Evolutionary conservation across 2,329 filamentous ascomycete genomes (phyloP), one percentile per base, ranked within the genome.

Genomic region (Diaporthe destruens): DNA sequence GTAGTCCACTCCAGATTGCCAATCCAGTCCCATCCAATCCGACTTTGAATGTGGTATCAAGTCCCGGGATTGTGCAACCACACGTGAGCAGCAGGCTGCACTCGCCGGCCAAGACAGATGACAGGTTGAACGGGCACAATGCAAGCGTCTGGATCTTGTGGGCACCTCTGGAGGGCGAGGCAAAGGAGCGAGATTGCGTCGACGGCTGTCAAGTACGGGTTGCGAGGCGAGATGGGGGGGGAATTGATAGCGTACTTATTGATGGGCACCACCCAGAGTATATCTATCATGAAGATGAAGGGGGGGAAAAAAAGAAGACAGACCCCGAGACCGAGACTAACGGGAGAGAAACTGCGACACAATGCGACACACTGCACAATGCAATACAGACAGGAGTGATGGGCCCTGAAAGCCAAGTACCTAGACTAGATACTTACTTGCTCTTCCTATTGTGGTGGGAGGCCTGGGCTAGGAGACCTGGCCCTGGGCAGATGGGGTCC

Each of bases 221-320:
- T 44, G 59, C 51, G 59, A 65, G 29, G 44, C 42, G 59, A 51
- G 23, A 18, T 36, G 16, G 42, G 59, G 42, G 42, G 44, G 23
- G 25, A 18, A 18, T 18, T 18, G 23, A 49, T 34, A 44, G 32
- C 34, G 20, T 57, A 42, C 39, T 32, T 57, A 16, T 36, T 51
- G 59, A 65, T 51, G 59, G 59, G 44, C 34, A 36, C 29, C 34
- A 36, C 29, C 42, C 59, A 49, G 34, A 65, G 59, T 65, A 65
- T 65, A 65, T 65, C 59, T 65, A 65, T 51, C 44, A 51, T 44
- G 23, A 51, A 49, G 29, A 18, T 49, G 29, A 29, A 29, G 29
- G 5, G 5, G 2, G 5, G 5, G 29, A 29, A 29, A 29, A 29
- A 36, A 11, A 36, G 11, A 36, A 36, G 1, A 36, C 1, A 36